Evolutionary conservation across 2,329 filamentous ascomycete species (phyloP).

Genomic region (Zarea fungicola): DNA sequence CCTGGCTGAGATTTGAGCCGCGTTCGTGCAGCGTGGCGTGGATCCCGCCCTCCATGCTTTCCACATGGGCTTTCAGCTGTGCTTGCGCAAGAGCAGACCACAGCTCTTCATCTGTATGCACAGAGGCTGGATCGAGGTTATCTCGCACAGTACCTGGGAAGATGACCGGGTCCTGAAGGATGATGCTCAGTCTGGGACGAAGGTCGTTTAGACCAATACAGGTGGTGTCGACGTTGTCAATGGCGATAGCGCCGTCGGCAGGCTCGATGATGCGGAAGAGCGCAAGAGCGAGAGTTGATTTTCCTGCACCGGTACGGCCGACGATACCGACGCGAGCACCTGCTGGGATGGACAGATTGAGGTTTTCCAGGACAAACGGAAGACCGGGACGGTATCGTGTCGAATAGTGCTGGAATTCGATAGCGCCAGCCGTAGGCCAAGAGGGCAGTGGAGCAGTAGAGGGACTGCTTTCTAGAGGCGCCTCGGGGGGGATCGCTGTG

Average conservation of each 20-base stretch:
- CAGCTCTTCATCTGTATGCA: conserved; percentile 11
- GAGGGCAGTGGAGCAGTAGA: conserved; percentile 74
- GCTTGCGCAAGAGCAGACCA: conserved; percentile 61
- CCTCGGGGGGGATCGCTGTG: conserved; percentile 76
- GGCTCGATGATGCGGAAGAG: conserved; percentile 89
- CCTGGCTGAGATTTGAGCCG: conserved; percentile 85
- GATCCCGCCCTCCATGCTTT: conserved; percentile 73
- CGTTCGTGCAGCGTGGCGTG: conserved; percentile 82
- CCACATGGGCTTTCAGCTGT: conserved; percentile 76
- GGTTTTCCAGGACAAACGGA: conserved; percentile 79
- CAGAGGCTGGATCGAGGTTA: conserved; percentile 59
- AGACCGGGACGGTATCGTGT: conserved; percentile 78
- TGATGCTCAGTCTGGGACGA: conserved; percentile 78
- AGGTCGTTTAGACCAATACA: conserved; percentile 59
- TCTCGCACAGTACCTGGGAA: conserved; percentile 84
- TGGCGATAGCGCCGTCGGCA: conserved; percentile 67
- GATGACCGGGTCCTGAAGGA: conserved; percentile 86
- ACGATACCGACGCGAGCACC: conserved; percentile 95
- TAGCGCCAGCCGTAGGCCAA: conserved; percentile 78
- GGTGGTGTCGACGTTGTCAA: conserved; percentile 48
- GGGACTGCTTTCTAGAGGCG: conserved; percentile 73
- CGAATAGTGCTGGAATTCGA: conserved; percentile 82
- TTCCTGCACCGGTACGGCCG: conserved; percentile 85
- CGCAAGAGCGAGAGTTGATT: conserved; percentile 79
- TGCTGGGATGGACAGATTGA: conserved; percentile 79